A percentile compares a stretch with the other conserved stretches of the same genome.
These are phyloP conservation scores for Sugiyamaella castrensis DNA, from an alignment of 1,139 yeast genomes.

Conservation along the genomic window DNA sequence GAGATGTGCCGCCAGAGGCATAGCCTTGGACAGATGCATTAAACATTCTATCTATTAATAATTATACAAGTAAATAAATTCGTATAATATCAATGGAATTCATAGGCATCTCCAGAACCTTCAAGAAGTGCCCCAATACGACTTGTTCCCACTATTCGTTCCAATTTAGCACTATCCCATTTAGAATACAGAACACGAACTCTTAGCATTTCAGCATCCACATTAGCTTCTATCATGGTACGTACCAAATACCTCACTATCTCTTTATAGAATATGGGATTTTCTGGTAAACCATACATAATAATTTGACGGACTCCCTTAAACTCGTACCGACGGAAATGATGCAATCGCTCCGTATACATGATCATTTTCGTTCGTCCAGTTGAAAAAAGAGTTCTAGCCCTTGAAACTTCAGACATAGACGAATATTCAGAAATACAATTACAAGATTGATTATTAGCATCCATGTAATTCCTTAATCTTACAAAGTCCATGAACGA, in stretches of 20 bases:
- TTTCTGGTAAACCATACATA: conserved; percentile 80
- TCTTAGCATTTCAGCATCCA: conserved; percentile 53
- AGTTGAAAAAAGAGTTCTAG: conserved; percentile 61
- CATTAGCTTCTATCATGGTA: conserved; percentile 38
- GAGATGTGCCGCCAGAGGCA: no score
- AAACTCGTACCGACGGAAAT: conserved; percentile 79
- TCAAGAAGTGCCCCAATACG: conserved; percentile 68
- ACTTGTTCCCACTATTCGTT: conserved; percentile 79
- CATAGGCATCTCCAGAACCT: conserved; percentile 69
- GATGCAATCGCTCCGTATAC: conserved; percentile 92
- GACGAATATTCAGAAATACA: conserved; percentile 77
- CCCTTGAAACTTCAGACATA: conserved; percentile 65
- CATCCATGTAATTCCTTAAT: conserved; percentile 65
- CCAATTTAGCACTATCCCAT: conserved; percentile 78
- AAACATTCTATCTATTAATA: no score
- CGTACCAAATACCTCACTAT: conserved; percentile 51
- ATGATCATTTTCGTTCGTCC: conserved; percentile 70
- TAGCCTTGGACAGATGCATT: no score
- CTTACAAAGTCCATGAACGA: conserved; percentile 84
- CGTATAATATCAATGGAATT: conserved; percentile 43
- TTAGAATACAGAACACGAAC: conserved; percentile 69
- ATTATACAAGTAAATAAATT: background rate
- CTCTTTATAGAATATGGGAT: conserved; percentile 81
- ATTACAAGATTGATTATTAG: conserved; percentile 48
- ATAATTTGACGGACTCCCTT: conserved; percentile 82